phyloP scores from a whole-genome alignment of 805 yeast species.

The Barnettozyma botsteinii region DNA sequence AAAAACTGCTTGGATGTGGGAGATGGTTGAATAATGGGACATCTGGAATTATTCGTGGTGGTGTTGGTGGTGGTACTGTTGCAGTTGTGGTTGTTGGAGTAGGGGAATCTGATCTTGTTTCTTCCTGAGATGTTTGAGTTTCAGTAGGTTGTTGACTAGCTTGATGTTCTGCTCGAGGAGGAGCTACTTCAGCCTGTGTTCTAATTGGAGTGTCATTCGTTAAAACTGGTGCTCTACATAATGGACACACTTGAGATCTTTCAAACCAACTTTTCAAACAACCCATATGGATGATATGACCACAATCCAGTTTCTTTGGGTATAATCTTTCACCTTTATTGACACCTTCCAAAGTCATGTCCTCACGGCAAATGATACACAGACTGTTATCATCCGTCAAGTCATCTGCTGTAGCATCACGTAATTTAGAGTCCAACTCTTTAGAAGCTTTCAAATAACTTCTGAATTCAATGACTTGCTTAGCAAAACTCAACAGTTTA shows the following conservation, averaged over 20 bases:
- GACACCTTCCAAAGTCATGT: conserved; percentile 49
- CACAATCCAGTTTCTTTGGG: conserved; percentile 78
- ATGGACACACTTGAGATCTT: conserved; percentile 88
- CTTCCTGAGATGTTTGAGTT: neutral
- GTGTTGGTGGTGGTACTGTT: neutral
- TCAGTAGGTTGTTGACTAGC: conserved; percentile 1
- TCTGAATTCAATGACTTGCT: conserved; percentile 33
- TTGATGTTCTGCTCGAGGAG: neutral
- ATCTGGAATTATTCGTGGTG: neutral
- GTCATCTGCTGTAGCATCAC: conserved; percentile 55
- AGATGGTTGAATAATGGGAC: neutral
- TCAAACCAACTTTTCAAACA: conserved; percentile 92
- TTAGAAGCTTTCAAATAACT: conserved; percentile 42
- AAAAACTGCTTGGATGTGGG: neutral
- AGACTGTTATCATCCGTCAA: conserved; percentile 53
- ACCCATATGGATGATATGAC: conserved; percentile 83
- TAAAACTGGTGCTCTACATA: conserved; percentile 73
- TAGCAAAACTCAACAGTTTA: conserved; percentile 28
- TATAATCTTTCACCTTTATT: conserved; percentile 36
- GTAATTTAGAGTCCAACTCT: conserved; percentile 57
- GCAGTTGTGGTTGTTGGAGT: too few species aligned
- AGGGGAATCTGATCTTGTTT: neutral
- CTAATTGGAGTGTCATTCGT: conserved; percentile 16
- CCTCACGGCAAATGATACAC: conserved; percentile 91
- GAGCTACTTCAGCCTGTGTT: too few species aligned